Evolutionary conservation across 108 stramenopile species (phyloP), one percentile per base, ranked within the genome.

Genomic region (Skeletonema costatum): DNA sequence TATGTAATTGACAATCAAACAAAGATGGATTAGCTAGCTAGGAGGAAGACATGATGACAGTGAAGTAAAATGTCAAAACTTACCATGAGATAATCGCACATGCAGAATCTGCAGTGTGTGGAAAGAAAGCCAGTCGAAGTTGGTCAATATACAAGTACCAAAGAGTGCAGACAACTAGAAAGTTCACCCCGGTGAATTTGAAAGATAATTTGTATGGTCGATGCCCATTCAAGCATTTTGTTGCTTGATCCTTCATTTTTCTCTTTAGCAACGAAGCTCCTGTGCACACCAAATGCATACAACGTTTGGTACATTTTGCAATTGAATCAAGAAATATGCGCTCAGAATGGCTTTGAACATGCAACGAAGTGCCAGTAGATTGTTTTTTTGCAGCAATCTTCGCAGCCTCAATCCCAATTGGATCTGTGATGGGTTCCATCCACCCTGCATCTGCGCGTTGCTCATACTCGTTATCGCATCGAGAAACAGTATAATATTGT

Each of bases 141-240:
- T 85, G 84, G 75, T 96, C 91, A 29, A 92, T 70, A 39, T 87
- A 93, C 68, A 90, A 79, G 70, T 86, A 92, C 87, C 88, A 85
- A 19, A 88, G 68, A 41, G 81, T 86, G 80, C 94, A 93, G 2
- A 90, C 3, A 11, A 96, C 94, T 42, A 96, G 44, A 30, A 91
- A 13, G 67, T 96, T 96, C 63, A 96, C 89, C 56, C 82, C 86
- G 4, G 94, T 93, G n/a, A 87, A 67, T 13, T 85, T 83, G 31
- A 88, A 32, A 19, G 71, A 69, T 21, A 82, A 82, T 11, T 82
- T 78, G 75, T 90, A 95, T 7, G 90, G 88, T 19, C 50, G 56
- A 21, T 61, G 51, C 17, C 85, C 85, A 50, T 68, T 82, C 51
- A 82, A 60, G 38, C 32, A 78, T 38, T 60, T 30, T 30, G 56